Evolutionary conservation across 1,284 basidiomycete species (phyloP), one percentile per base, ranked within the genome.

Genomic region (Puccinia triticina): DNA sequence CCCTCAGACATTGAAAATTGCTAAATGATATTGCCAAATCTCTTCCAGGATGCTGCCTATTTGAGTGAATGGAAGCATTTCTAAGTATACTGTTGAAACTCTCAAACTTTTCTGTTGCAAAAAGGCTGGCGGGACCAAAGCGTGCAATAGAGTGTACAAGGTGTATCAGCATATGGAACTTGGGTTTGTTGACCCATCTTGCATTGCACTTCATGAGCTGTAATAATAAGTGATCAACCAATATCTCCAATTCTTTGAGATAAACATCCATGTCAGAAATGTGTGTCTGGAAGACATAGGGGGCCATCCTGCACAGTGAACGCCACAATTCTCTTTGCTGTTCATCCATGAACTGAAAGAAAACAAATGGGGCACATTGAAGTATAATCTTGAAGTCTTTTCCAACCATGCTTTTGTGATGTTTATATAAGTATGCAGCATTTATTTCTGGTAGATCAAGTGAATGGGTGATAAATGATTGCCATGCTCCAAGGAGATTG

Each of bases 151-250:
- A 85, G 7, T 78, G 64, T 11, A 80, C 69, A 12, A 86, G 77
- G 29, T 86, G 85, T 1, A 83, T 59, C 7, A 86, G 14, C 21
- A 86, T 77, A 53, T 86, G 86, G 53, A 86, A 88, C 77, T 89
- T 89, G 2, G 88, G 86, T 80, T 89, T 89, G 82, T 88, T 88
- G 82, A 88, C 88, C 88, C 88, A 88, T 0, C 83, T 85, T 43
- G 77, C 73, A 3, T 85, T 87, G 85, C 86, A 87, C 0, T 48
- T 75, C 0, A 85, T 86, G 0, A 86, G 86, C 5, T 84, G 83
- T 0, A 85, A 34, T 0, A 88, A 84, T 72, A n/a, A 87, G 14
- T 84, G 32, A 0, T 87, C 48, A 34, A 89, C 88, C 55, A 83
- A 86, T 4, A 43, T 43, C 12, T 43, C 12, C 40, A 43, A 43